Conservation (phyloP, 768 basidiomycete species). For the Epithele typhae region DNA sequence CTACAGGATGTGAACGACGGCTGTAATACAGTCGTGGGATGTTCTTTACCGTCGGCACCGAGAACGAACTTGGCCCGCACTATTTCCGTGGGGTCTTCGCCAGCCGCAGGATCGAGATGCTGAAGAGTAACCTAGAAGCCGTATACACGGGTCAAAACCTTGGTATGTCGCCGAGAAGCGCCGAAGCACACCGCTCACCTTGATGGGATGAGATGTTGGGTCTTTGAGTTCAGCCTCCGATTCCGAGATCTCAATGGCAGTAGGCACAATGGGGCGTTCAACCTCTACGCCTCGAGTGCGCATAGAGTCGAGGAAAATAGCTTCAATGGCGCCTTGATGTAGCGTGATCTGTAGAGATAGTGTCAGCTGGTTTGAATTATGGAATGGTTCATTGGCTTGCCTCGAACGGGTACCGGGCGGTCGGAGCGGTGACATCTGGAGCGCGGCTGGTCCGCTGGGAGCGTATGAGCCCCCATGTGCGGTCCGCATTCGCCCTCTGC, state of each 20-base stretch:
- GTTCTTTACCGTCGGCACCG: constrained; percentile 65
- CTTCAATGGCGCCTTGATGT: constrained; percentile 63
- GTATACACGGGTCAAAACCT: not conserved
- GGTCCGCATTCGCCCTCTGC: too few species aligned
- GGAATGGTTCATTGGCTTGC: constrained; percentile 31
- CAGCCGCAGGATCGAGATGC: constrained; percentile 31
- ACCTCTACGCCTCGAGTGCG: constrained; percentile 41
- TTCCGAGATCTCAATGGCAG: constrained; percentile 42
- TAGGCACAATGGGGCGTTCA: constrained; percentile 46
- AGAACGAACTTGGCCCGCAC: constrained; percentile 72
- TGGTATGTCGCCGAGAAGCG: not conserved
- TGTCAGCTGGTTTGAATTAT: not conserved
- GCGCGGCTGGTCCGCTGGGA: constrained; percentile 57
- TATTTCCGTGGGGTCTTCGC: constrained; percentile 42
- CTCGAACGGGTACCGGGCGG: constrained; percentile 74
- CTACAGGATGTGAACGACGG: constrained; percentile 27
- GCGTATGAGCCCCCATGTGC: not conserved
- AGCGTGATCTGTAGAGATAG: constrained; percentile 41
- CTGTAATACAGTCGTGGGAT: too few species aligned
- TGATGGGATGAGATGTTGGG: constrained; percentile 31
- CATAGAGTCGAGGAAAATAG: constrained; percentile 57
- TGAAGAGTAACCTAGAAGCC: constrained; percentile 43
- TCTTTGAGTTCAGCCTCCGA: constrained; percentile 41
- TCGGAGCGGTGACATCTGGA: constrained; percentile 56
- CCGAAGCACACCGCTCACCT: constrained; percentile 17